Percentiles rank a stretch among this genome's conserved stretches.
phyloP scores from a whole-genome alignment of 768 basidiomycete species.

The Pulveroboletus sp. region DNA sequence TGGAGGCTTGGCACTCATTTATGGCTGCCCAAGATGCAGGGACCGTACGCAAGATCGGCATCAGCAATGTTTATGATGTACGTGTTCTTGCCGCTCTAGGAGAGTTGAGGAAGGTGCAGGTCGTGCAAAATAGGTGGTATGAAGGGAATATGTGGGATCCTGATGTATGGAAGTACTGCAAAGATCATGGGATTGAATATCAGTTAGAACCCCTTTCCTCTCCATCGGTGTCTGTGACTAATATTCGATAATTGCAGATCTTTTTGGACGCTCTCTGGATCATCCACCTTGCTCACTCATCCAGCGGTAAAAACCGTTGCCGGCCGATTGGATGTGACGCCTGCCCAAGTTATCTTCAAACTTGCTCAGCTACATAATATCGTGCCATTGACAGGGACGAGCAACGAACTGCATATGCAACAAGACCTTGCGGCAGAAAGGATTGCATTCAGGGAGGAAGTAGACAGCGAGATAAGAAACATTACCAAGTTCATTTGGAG shows the following conservation, averaged over 20 bases:
- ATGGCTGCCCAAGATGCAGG: slow-evolving; percentile 61
- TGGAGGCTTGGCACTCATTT: slow-evolving; percentile 66
- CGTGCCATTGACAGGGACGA: slow-evolving; percentile 74
- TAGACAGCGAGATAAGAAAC: slow-evolving; percentile 21
- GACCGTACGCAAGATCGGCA: slow-evolving; percentile 58
- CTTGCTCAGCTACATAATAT: slow-evolving; percentile 63
- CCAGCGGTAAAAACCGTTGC: slow-evolving; percentile 44
- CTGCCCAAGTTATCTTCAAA: slow-evolving; percentile 64
- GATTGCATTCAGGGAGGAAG: slow-evolving; percentile 32
- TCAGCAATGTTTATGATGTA: slow-evolving; percentile 76
- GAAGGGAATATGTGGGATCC: slow-evolving; percentile 75
- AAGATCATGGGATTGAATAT: slow-evolving; percentile 58
- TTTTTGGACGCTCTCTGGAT: slow-evolving; percentile 86
- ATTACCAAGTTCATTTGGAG: slow-evolving; percentile 30
- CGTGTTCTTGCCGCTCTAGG: slow-evolving; percentile 48
- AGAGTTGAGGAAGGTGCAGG: slow-evolving; percentile 53
- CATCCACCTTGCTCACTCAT: slow-evolving; percentile 55
- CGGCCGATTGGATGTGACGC: slow-evolving; percentile 45
- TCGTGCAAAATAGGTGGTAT: slow-evolving; percentile 85
- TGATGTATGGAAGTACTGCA: slow-evolving; percentile 61
- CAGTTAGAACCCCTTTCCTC: slow-evolving; percentile 43
- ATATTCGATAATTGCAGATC: slow-evolving; percentile 42
- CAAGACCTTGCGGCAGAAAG: slow-evolving; percentile 51
- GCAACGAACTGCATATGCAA: slow-evolving; percentile 58
- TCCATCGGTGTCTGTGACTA: neutral